phyloP scores from a whole-genome alignment of 768 basidiomycete species.

The Boletus barrowsii region DNA sequence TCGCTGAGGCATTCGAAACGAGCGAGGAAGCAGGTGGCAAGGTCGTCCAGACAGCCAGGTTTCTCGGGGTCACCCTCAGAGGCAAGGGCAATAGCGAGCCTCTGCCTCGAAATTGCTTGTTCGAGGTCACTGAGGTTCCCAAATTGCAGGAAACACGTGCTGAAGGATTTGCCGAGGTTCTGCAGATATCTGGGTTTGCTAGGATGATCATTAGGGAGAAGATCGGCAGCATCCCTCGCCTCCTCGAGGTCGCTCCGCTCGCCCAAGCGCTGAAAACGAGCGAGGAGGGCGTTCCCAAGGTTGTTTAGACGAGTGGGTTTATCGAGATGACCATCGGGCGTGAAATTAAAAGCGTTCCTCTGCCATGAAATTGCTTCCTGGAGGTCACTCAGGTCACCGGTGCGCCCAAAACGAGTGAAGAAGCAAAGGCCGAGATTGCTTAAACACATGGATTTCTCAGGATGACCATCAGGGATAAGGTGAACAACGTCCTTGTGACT shows the following conservation, averaged over 20 bases:
- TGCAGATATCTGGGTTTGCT: neutral
- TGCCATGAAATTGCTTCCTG: neutral
- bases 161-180: neutral
- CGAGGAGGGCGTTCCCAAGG: neutral
- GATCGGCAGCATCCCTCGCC: neutral
- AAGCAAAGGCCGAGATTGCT: neutral
- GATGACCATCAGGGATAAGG: neutral
- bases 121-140: neutral
- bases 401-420: neutral
- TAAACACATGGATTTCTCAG: neutral
- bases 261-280: neutral
- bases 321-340: neutral
- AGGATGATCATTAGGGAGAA: neutral
- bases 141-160: neutral
- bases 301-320: neutral
- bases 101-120: neutral
- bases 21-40: neutral
- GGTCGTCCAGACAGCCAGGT: neutral
- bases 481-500: neutral
- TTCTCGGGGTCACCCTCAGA: neutral
- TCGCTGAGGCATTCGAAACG: neutral
- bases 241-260: conserved; percentile 2
- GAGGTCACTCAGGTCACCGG: neutral
- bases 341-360: neutral
- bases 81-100: neutral